A percentile compares a stretch with the other conserved stretches of the same genome.
Conservation (phyloP, 75 land plant genomes). For the Cupressus sempervirens region DNA sequence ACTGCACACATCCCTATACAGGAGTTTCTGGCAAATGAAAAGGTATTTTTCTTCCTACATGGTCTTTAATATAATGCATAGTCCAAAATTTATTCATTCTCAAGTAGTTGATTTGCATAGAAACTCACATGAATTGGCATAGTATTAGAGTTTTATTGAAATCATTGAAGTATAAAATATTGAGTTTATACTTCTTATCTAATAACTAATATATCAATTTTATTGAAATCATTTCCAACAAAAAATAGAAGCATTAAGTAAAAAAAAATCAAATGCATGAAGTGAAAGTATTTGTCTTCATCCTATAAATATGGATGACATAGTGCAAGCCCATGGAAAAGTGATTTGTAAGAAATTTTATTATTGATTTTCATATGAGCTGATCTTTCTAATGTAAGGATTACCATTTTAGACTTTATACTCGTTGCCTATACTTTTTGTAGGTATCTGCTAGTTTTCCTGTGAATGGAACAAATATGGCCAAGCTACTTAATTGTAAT, state of each 20-base stretch:
- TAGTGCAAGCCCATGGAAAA: neutral
- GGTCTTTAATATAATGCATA: too few species aligned
- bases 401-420: too few species aligned
- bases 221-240: constrained; percentile 6
- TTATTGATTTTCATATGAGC: neutral
- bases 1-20: constrained; percentile 82
- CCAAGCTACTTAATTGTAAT: neutral
- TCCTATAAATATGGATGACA: neutral
- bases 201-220: neutral
- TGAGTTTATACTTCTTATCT: neutral
- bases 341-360: neutral
- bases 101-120: too few species aligned
- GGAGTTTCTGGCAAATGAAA: constrained; percentile 77
- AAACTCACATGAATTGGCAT: too few species aligned
- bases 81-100: too few species aligned
- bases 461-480: neutral
- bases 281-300: neutral
- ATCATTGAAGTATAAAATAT: too few species aligned
- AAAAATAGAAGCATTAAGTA: neutral
- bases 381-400: neutral
- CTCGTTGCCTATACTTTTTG: too few species aligned
- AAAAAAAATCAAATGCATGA: neutral
- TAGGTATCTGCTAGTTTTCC: neutral
- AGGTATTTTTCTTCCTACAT: constrained; percentile 5
- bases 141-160: too few species aligned